Evolutionary conservation across 2,329 filamentous ascomycete species (phyloP), one percentile per base, ranked within the genome.

Genomic region (Pseudocercospora cruenta): DNA sequence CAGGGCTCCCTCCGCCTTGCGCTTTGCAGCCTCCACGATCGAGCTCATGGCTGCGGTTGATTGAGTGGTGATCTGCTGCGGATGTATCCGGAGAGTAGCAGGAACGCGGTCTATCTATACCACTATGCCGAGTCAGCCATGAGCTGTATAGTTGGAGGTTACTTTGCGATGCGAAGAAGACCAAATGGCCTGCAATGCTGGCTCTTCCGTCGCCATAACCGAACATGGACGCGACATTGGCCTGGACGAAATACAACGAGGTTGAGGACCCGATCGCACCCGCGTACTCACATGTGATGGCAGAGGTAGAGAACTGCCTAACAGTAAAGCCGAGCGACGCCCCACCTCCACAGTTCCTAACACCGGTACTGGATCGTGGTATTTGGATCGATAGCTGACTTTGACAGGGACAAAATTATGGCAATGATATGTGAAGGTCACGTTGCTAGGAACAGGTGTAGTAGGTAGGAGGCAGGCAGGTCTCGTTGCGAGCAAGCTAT

Each of bases 11-110:
- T 76, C 71, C 58, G 71, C 70, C 66, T 75, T 72, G 62, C 80
- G 78, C 72, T 79, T 81, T 66, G 80, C 80, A 65, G 79, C 79
- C 71, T 82, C 80, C 66, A 82, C 73, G 33, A 78, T 77, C 49
- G 79, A 76, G 69, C 69, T 72, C 75, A 76, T 76, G 53, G 49
- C 66, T 53, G 54, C 33, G 28, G 43, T 19, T 57, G 51, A 14
- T 10, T 16, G 10, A n/a, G 31, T 58, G 16, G 26, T 58, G 31
- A n/a, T 39, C n/a, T 28, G 33, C 33, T 39, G 28, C 26, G n/a
- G 12, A 16, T 31, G 14, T 19, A 19, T 31, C 4, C 12, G 54
- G 16, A 21, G 14, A 21, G 19, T n/a, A 36, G 54, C 24, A 16
- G 51, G 24, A n/a, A n/a, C 24, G 51, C 28, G 54, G 54, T 58